Conservation (phyloP, 768 basidiomycete genomes). For the Myochromella boudieri region DNA sequence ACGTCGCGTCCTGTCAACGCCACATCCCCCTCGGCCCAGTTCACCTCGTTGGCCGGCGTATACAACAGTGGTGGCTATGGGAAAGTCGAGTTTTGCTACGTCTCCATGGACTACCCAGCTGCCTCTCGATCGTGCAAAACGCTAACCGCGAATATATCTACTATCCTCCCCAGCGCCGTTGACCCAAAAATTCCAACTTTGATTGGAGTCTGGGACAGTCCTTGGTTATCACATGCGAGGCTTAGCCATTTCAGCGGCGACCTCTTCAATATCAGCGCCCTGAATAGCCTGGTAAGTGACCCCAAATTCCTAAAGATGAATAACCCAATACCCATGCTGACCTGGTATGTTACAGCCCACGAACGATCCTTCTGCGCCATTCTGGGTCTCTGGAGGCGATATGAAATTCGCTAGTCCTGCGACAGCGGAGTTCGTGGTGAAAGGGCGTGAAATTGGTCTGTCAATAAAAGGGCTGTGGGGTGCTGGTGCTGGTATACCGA, state of each 20-base stretch:
- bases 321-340: too few species aligned
- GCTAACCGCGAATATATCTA: conserved; percentile 4
- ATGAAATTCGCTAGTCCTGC: neutral
- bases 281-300: neutral
- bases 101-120: neutral
- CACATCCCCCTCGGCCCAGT: conserved; percentile 10
- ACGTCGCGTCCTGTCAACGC: conserved; percentile 14
- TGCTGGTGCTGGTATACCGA: conserved; percentile 9
- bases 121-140: conserved; percentile 7
- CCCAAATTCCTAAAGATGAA: too few species aligned
- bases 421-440: neutral
- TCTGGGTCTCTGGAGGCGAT: conserved; percentile 7
- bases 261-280: conserved; percentile 3
- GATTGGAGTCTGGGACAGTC: conserved; percentile 7
- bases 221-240: conserved; percentile 2
- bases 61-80: conserved; percentile 25
- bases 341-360: conserved; percentile 12
- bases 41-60: conserved; percentile 17
- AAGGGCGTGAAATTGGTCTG: conserved; percentile 2
- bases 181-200: conserved; percentile 10
- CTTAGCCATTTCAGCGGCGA: neutral
- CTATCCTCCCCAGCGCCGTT: conserved; percentile 9
- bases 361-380: conserved; percentile 14
- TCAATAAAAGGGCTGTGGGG: conserved; percentile 14
- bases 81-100: conserved; percentile 21